Evolutionary conservation across 2,329 filamentous ascomycete genomes (phyloP), one percentile per base, ranked within the genome.

Genomic region (Colletotrichum ledebouriae): DNA sequence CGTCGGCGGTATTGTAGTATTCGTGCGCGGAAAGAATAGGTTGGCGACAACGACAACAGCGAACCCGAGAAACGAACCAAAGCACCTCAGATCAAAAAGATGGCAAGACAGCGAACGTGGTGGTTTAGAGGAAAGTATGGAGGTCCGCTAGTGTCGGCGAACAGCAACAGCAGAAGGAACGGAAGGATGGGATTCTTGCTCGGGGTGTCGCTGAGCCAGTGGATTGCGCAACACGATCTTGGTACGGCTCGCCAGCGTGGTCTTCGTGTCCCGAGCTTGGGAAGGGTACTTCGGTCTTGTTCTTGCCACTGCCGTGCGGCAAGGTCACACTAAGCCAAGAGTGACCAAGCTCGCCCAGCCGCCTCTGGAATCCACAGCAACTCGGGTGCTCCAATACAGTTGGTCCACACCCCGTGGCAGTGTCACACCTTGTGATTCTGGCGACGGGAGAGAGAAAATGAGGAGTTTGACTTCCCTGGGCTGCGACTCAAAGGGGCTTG

Each of bases 211-310:
- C 34, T 37, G 29, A 46, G 58, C 15, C 55, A 63, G 61, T 65
- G 56, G 62, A 69, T 69, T 69, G 66, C 66, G 66, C 66, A 69
- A 69, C 61, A 60, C 66, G 42, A 60, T 60, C 61, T 69, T 69
- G 62, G 66, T 69, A 69, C 66, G 61, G 66, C 60, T 7, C 39
- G n/a, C 29, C 39, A 39, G 49, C 12, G 57, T 25, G 13, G 47
- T 53, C 41, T 29, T 4, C 29, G 47, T 67, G 60, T 67, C 59
- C 44, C 64, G 44, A 20, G 20, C 42, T 25, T 20, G 34, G 29
- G 7, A 58, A 57, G 59, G 60, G 56, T 68, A 68, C 65, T 17
- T 68, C 47, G 34, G 22, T 20, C 37, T 55, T 56, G 53, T 55
- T n/a, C 17, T 49, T 49, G 47, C 47, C 49, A 50, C 55, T 60